Percentiles rank a stretch among this genome's conserved stretches.
These are phyloP conservation scores for Silene coronaria DNA, from an alignment of 179 eudicot species.

Conservation along the genomic window DNA sequence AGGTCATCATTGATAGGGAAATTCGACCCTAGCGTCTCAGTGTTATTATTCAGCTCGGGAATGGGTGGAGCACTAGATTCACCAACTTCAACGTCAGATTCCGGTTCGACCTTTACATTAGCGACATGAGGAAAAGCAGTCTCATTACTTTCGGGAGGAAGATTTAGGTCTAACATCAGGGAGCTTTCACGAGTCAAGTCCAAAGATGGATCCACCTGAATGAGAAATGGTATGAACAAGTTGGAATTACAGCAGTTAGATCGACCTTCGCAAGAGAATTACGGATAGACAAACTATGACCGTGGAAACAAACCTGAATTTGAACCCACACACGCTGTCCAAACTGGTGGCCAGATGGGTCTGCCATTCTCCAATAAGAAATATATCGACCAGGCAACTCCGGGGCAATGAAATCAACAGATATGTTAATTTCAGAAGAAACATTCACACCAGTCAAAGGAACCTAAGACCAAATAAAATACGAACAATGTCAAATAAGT, in stretches of 20 bases:
- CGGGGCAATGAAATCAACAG: conserved; percentile 80
- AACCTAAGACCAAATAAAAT: conserved; percentile 31
- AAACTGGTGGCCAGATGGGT: conserved; percentile 70
- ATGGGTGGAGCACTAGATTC: conserved; percentile 24
- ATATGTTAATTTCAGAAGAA: conserved; percentile 56
- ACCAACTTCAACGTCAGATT: conserved; percentile 4
- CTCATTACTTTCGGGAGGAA: conserved; percentile 36
- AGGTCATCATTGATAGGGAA: conserved; percentile 45
- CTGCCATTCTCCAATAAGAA: conserved; percentile 87
- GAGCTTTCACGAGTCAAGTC: conserved; percentile 27
- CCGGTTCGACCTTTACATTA: conserved; percentile 26
- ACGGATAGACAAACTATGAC: background rate
- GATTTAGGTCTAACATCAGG: conserved; percentile 45
- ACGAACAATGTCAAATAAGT: background rate
- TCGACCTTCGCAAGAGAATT: background rate
- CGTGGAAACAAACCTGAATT: conserved; percentile 48
- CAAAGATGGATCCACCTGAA: conserved; percentile 61
- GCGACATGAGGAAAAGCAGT: conserved; percentile 18
- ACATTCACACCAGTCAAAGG: conserved; percentile 44
- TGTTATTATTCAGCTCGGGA: conserved; percentile 14
- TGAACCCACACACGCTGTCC: conserved; percentile 96
- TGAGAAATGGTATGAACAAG: background rate
- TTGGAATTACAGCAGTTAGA: background rate
- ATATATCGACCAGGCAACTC: conserved; percentile 67
- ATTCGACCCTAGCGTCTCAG: conserved; percentile 28